A percentile compares a stretch with the other conserved stretches of the same genome.
phyloP scores from a whole-genome alignment of 805 yeast species.

The Metschnikowia picachoensis region DNA sequence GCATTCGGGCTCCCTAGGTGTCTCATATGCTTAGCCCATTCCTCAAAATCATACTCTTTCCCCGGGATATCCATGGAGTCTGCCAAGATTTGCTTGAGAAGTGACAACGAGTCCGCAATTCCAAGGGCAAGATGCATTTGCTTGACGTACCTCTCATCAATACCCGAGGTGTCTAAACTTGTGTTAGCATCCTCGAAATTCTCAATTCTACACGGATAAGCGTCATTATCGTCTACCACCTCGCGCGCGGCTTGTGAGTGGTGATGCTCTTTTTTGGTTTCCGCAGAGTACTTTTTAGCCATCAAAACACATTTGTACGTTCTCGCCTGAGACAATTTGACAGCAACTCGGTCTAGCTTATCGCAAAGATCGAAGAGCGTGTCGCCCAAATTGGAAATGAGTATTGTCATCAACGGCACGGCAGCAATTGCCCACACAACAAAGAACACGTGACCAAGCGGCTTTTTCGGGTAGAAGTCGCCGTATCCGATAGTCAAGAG shows the following conservation, averaged over 20 bases:
- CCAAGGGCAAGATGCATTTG: conserved; percentile 3
- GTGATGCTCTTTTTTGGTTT: neutral
- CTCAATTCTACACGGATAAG: neutral
- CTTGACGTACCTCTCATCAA: neutral
- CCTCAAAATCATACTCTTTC: conserved; percentile 44
- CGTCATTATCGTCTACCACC: neutral
- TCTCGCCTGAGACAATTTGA: conserved; percentile 3
- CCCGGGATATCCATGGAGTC: conserved; percentile 39
- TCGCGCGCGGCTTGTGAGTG: neutral
- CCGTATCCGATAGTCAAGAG: conserved; percentile 86
- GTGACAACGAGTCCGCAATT: conserved; percentile 19
- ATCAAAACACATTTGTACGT: conserved; percentile 5
- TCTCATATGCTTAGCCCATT: conserved; percentile 45
- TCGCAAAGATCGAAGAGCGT: conserved; percentile 36
- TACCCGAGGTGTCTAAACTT: neutral
- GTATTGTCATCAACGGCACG: conserved; percentile 81
- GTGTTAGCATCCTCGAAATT: neutral
- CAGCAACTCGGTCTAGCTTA: conserved; percentile 8
- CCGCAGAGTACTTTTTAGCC: neutral
- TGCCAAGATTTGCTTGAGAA: conserved; percentile 26
- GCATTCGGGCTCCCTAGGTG: conserved; percentile 25
- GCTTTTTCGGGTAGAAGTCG: conserved; percentile 56
- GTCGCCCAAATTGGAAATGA: conserved; percentile 72
- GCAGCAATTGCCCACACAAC: conserved; percentile 79
- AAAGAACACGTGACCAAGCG: conserved; percentile 70